Evolutionary conservation across 768 basidiomycete species (phyloP), one percentile per base, ranked within the genome.

Genomic region (Phlegmacium glaucopus): DNA sequence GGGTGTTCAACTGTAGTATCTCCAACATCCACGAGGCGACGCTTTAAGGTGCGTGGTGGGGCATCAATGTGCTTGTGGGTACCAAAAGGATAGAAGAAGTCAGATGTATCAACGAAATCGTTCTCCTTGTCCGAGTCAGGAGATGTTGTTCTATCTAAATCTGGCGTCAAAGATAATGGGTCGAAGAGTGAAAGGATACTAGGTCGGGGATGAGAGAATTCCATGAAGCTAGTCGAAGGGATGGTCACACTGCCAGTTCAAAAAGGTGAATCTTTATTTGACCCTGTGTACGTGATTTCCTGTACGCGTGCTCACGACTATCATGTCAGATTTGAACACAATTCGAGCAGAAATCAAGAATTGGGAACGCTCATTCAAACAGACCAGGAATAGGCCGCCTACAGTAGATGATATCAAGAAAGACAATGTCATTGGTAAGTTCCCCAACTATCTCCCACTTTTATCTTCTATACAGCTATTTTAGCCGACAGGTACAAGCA

Each of bases 401-500:
- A 76, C 79, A 22, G 65, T 88, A 2, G 75, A 88, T 40, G 90
- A 91, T 57, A 90, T 91, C 45, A 84, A 74, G 59, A 67, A 73
- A 36, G 69, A 76, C 13, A 80, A 80, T 6, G 55, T 59, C 42
- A 82, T 90, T 49, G 87, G 89, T 90, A 47, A 54, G 81, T 65
- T 37, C 12, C 6, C n/a, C 41, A 38, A 44, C 39, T 32, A 42
- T 42, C 36, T 29, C 39, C 27, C 17, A 53, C 32, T 42, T 15
- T 38, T 38, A 6, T n/a, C 44, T 51, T 45, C 18, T 34, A 47
- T 55, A 57, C 60, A 51, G 40, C 47, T 29, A 25, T 18, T 49
- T 10, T 60, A 91, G 89, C 85, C 50, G 77, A 80, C 54, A 90
- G 86, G 63, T 92, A 92, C 71, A 90, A 77, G 64, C 74, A 79